These are phyloP conservation scores for Penicilliopsis zonata DNA, from an alignment of 495 filamentous ascomycete genomes.

Conservation along the genomic window DNA sequence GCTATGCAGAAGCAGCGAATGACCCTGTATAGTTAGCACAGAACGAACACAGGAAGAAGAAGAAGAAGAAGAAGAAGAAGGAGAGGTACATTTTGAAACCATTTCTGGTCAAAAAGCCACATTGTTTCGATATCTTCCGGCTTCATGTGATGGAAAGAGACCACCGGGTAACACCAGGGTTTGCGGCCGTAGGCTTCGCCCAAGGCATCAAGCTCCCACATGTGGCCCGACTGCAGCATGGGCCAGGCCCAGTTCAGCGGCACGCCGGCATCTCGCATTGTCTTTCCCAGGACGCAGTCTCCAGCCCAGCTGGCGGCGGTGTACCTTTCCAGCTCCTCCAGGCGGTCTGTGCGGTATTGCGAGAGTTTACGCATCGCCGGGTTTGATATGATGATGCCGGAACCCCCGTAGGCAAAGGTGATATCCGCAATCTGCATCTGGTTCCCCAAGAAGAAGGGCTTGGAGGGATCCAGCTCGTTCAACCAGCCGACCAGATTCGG, in stretches of 20 bases:
- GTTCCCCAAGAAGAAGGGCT: constrained; percentile 42
- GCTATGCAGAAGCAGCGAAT: constrained; percentile 16
- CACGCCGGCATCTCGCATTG: constrained; percentile 22
- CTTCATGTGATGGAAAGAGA: constrained; percentile 38
- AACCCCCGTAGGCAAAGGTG: constrained; percentile 55
- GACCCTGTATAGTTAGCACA: constrained; percentile 6
- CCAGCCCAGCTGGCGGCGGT: constrained; percentile 26
- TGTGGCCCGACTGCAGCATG: constrained; percentile 19
- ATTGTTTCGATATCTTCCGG: constrained; percentile 27
- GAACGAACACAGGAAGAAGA: too few relatives aligned
- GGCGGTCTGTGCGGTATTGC: constrained; percentile 6
- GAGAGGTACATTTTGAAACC: constrained; percentile 30
- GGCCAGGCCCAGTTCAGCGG: constrained; percentile 26
- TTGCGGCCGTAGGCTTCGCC: constrained; percentile 24
- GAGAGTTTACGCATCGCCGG: constrained; percentile 19
- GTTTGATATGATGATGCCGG: constrained; percentile 43
- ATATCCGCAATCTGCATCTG: constrained; percentile 32
- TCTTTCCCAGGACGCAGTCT: constrained; percentile 34
- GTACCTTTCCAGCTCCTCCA: constrained; percentile 16
- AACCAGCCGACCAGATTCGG: constrained; percentile 48
- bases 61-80: too few relatives aligned
- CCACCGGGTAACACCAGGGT: constrained; percentile 37
- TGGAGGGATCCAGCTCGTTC: constrained; percentile 29
- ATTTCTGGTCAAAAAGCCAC: constrained; percentile 32
- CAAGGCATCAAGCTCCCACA: constrained; percentile 28